Percentiles rank a stretch among this genome's conserved stretches.
Evolutionary conservation across 257 asterid genomes (phyloP).

Genomic region (Ilex asprella): DNA sequence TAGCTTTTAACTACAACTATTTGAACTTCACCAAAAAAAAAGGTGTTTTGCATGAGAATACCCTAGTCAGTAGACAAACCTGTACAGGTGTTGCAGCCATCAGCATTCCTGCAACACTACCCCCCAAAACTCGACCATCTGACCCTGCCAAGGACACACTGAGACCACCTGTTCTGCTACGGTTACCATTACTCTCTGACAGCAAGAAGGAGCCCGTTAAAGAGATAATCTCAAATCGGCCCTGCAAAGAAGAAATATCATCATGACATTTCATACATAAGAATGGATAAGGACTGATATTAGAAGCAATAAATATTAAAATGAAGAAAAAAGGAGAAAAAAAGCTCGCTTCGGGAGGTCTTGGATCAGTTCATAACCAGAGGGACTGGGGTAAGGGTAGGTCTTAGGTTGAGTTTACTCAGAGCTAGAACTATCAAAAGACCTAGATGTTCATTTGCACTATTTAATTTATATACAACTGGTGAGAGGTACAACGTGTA

Average conservation of each 20-base stretch:
- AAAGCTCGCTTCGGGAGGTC: neutral
- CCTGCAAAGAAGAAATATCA: slow-evolving; percentile 42
- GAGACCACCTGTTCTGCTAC: slow-evolving; percentile 42
- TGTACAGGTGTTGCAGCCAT: slow-evolving; percentile 80
- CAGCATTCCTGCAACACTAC: slow-evolving; percentile 81
- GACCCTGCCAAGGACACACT: slow-evolving; percentile 76
- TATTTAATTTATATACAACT: too few relatives aligned
- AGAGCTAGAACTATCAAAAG: too few relatives aligned
- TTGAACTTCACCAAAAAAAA: neutral
- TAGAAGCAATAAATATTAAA: neutral
- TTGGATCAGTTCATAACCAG: too few relatives aligned
- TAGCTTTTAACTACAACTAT: too few relatives aligned
- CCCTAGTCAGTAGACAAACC: slow-evolving; percentile 25
- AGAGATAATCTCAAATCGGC: slow-evolving; percentile 71
- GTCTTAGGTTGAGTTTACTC: too few relatives aligned
- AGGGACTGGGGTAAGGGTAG: too few relatives aligned
- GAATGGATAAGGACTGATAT: too few relatives aligned
- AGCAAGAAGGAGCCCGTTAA: slow-evolving; percentile 64
- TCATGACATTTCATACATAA: neutral
- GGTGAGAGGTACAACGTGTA: too few relatives aligned
- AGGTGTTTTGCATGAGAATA: neutral
- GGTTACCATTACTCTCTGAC: slow-evolving; percentile 52
- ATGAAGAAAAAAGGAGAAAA: slow-evolving; percentile 2
- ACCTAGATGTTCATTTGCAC: too few relatives aligned
- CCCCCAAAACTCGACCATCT: slow-evolving; percentile 82